phyloP scores from a whole-genome alignment of 2,329 filamentous ascomycete genomes.

The Kalmusia sp. region DNA sequence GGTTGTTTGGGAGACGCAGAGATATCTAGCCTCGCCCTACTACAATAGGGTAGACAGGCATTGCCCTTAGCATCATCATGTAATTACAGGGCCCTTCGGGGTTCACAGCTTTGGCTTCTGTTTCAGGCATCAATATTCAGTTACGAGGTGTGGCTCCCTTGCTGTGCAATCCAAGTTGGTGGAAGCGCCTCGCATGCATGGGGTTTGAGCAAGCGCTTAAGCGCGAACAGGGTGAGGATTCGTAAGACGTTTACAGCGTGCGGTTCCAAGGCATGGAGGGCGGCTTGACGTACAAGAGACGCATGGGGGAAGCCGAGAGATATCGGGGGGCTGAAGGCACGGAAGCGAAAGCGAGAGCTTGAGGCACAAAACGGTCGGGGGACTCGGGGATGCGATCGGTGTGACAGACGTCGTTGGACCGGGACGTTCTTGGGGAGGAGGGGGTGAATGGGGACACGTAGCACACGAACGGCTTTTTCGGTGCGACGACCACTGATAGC shows the following conservation, averaged over 20 bases:
- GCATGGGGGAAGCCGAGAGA: conserved; percentile 3
- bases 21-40: conserved; percentile 2
- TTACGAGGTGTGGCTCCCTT: background rate
- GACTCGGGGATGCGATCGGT: background rate
- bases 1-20: background rate
- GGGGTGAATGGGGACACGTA: background rate
- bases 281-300: background rate
- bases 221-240: background rate
- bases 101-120: background rate
- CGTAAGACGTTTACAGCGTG: too few relatives aligned
- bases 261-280: background rate
- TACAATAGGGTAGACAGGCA: background rate
- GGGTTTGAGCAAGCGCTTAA: background rate
- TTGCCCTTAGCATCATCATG: background rate
- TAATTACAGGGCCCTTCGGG: background rate
- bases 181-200: background rate
- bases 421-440: background rate
- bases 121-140: background rate
- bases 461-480: background rate
- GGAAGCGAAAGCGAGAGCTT: conserved; percentile 1
- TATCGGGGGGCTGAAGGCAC: background rate
- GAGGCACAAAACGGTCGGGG: background rate
- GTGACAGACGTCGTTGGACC: conserved; percentile 2
- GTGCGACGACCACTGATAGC: background rate
- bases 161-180: background rate